Base-by-base conservation (phyloP, 2,329 filamentous ascomycete genomes). In the Talaromyces funiculosus region DNA sequence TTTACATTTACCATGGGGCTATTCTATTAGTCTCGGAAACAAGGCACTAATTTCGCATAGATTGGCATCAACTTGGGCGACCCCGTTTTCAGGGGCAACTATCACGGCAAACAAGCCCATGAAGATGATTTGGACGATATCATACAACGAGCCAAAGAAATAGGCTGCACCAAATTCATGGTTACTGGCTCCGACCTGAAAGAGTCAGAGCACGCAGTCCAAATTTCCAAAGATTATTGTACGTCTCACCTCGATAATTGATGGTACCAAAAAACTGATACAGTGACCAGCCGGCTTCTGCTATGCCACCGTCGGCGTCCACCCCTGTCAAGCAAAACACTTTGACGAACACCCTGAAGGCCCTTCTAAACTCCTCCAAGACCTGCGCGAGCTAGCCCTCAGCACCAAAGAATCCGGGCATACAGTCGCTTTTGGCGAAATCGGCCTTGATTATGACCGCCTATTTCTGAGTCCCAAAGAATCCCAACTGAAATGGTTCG, bases 31-130 rank as follows among this genome's bases (percentile, higher is more conserved):
- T n/a, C n/a, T n/a, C 31, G 31, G 31, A 33, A 7, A 33, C 31
- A 7, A 12, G 12, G 31, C 31, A 9, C 31, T 33, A 12, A 33
- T 33, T 10, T 33, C 31, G 8, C 12, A 12, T 67, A 88, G 84
- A 84, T 99, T 70, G 94, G 93, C 61, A 97, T 99, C 81, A 99
- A 99, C 75, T 84, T 99, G 59, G 90, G 92, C 57, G 94, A 99
- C 71, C 90, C 90, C 57, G 90, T 97, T 62, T 99, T 93, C 75
- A 84, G 85, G 51, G 94, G 94, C 55, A 77, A 84, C 43, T 95
- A 97, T 71, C 88, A 95, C 71, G 90, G 90, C 69, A 92, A 87
- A 63, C 82, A 90, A 69, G 80, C 80, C 53, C 77, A 79, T 61
- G 73, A 78, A 37, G 68, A 72, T 66, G 77, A 79, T 59, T 64